A percentile compares a stretch with the other conserved stretches of the same genome.
Evolutionary conservation across 768 basidiomycete species (phyloP).

Genomic region (Pholiota molesta): DNA sequence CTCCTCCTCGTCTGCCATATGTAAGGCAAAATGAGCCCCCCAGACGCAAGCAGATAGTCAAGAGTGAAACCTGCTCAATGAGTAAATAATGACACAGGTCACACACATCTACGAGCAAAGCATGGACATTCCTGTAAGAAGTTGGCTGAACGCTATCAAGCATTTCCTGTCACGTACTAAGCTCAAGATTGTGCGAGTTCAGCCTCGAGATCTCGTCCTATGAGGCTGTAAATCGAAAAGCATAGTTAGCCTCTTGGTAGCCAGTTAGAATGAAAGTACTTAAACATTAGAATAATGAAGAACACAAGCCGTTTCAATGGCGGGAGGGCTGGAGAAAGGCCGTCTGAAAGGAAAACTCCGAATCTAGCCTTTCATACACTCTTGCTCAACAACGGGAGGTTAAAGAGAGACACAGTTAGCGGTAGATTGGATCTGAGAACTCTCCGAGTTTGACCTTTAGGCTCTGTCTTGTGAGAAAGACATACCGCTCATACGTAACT

Average conservation of each 20-base stretch:
- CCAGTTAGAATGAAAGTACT: slow-evolving; percentile 8
- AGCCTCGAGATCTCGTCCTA: slow-evolving; percentile 15
- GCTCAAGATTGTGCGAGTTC: slow-evolving; percentile 15
- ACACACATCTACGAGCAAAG: not conserved
- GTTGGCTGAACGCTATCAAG: slow-evolving; percentile 24
- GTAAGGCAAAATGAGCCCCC: not conserved
- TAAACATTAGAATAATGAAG: slow-evolving; percentile 8
- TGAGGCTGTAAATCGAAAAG: slow-evolving; percentile 17
- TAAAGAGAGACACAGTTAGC: slow-evolving; percentile 1
- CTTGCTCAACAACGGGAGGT: slow-evolving; percentile 4
- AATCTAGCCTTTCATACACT: slow-evolving; percentile 4
- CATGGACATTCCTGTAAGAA: slow-evolving; percentile 7
- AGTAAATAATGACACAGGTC: not conserved
- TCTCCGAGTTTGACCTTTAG: slow-evolving; percentile 4
- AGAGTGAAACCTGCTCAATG: not conserved
- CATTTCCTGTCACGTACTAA: slow-evolving; percentile 31
- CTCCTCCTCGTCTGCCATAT: no score
- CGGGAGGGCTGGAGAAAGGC: not conserved
- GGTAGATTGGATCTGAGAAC: slow-evolving; percentile 8
- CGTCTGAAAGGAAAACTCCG: slow-evolving; percentile 5
- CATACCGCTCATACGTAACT: not conserved
- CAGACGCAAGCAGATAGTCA: not conserved
- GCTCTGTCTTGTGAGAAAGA: not conserved
- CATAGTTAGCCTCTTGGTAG: slow-evolving; percentile 11
- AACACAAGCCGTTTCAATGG: not conserved